Evolutionary conservation across 176 grass and related monocot genomes (phyloP), one percentile per base, ranked within the genome.

Genomic region (Elymus sibiricus): DNA sequence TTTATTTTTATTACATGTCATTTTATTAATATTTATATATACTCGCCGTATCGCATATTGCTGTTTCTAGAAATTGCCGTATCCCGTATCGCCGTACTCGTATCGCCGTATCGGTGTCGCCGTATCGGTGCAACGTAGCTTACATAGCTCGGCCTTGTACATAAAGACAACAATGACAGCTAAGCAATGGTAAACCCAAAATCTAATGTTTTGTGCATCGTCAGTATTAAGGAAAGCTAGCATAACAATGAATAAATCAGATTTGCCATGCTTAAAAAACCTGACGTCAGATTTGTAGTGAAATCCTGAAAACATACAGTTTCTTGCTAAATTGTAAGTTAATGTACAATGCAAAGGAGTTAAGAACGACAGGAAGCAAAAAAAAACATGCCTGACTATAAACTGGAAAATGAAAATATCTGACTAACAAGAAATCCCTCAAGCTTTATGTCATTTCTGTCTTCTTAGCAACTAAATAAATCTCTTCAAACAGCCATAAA

Each of bases 231-330:
- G 11, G 11, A 69, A 84, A 38, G 70, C 7, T 69, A 81, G 79
- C n/a, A 82, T 62, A 71, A 77, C 39, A 86, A 60, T 59, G 58
- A 70, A 62, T 43, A 68, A 62, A 62, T 53, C 49, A 53, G 49
- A 53, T 53, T 53, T 53, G 16, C 49, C 49, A 53, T 53, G 49
- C 15, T 19, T 53, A 53, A 53, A 7, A 16, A 17, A 53, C 16
- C 49, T 6, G 49, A 53, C 49, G 49, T 53, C 49, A 53, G 49
- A 53, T 19, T 53, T 53, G 49, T 53, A 53, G 49, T 6, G 49
- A 16, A 53, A 19, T 53, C 49, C 49, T 17, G 47, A 51, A 53
- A 53, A 19, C 24, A 21, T 75, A 39, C 59, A 31, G 46, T 85
- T 37, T 82, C 32, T 63, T 62, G 64, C 37, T 61, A 55, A 70